Evolutionary conservation across 805 yeast species (phyloP), one percentile per base, ranked within the genome.

Genomic region (Pichia kluyveri): DNA sequence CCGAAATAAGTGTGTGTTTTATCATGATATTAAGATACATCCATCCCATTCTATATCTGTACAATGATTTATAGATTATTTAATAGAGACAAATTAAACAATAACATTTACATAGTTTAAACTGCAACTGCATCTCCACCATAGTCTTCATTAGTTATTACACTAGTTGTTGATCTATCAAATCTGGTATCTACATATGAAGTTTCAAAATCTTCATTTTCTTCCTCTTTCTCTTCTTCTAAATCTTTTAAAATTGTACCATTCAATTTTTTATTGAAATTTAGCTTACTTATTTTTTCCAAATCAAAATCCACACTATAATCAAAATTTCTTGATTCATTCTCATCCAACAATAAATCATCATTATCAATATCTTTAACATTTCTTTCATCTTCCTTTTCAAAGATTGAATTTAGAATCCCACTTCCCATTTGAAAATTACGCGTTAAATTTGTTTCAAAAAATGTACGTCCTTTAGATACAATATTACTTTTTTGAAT

Each of bases 361-460:
- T 46, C 44, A 1, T 38, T 41, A 10, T 37, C 37, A 19, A 37
- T 41, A 8, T 31, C 12, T 14, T 34, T 15, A 8, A 43, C 43
- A 11, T 12, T 18, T 11, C 39, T 26, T 11, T 32, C 15, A 19
- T 32, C 11, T 19, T 46, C 43, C 30, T 44, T 46, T 40, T 50
- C 45, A 40, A 48, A 42, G 37, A 52, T 38, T 5, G 49, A 46
- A 46, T 56, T 49, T 46, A 61, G 4, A 43, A 49, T 10, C 30
- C 45, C 47, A 45, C 49, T 53, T 36, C 44, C 53, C 15, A 41
- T 26, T 40, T 54, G 42, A 43, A 51, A 39, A 41, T 50, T 50
- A 47, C 55, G 42, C 11, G 45, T 51, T n/a, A 60, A 34, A 56
- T 58, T 60, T 34, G 56, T 52, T 19, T 56, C 65, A 38, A 64